Percentiles rank a stretch among this genome's conserved stretches.
phyloP scores from a whole-genome alignment of 371 early-diverging fungal genomes.

The Homolaphlyctis polyrhiza region DNA sequence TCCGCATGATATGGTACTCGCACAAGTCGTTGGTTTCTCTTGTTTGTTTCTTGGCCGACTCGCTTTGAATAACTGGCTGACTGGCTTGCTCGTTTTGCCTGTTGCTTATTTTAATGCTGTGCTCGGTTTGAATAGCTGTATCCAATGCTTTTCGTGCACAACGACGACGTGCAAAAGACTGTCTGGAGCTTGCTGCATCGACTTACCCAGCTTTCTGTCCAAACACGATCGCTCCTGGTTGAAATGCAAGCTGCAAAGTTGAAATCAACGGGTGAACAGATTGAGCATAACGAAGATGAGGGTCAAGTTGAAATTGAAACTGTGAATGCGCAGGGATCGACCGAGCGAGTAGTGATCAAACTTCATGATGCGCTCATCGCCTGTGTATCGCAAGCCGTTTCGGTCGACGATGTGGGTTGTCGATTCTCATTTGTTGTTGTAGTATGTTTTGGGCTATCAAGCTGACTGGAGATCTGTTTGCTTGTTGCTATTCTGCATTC shows the following conservation, averaged over 20 bases:
- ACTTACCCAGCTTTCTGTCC: slow-evolving; percentile 9
- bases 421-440: too few relatives aligned
- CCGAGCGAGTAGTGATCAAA: too few relatives aligned
- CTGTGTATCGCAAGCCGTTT: too few relatives aligned
- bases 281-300: background rate
- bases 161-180: slow-evolving; percentile 30
- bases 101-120: too few relatives aligned
- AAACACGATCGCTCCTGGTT: background rate
- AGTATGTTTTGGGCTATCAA: too few relatives aligned
- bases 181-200: slow-evolving; percentile 22
- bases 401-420: too few relatives aligned
- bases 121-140: slow-evolving; percentile 24
- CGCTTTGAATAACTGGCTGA: slow-evolving; percentile 5
- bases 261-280: background rate
- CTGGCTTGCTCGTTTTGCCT: background rate
- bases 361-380: too few relatives aligned
- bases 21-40: background rate
- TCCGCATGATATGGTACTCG: background rate
- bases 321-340: too few relatives aligned
- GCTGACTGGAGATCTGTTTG: too few relatives aligned
- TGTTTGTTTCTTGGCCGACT: background rate
- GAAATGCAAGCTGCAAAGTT: background rate
- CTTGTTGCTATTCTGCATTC: too few relatives aligned
- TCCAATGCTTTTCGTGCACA: slow-evolving; percentile 17
- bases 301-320: background rate